Evolutionary conservation across 2,329 filamentous ascomycete species (phyloP).

Genomic region (Colletotrichum cereale): DNA sequence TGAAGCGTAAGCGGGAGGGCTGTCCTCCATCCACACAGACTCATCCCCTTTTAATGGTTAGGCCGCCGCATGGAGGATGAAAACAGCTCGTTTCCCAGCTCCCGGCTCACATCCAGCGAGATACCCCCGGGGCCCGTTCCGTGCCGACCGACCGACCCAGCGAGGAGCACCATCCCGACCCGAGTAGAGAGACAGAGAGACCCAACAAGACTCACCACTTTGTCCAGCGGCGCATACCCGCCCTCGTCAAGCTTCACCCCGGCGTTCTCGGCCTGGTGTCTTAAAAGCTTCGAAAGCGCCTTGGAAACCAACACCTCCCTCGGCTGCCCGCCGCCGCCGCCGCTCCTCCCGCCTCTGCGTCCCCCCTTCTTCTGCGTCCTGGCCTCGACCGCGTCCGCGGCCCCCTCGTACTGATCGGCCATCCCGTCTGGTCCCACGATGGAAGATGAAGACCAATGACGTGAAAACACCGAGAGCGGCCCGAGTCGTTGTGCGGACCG

Average conservation of each 20-base stretch:
- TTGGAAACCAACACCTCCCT: slow-evolving; percentile 65
- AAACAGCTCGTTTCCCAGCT: not conserved
- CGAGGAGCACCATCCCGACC: not conserved
- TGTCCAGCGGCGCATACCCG: slow-evolving; percentile 69
- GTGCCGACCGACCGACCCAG: not conserved
- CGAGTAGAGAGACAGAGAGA: slow-evolving; percentile 25
- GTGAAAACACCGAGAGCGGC: not conserved
- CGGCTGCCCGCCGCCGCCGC: slow-evolving; percentile 49
- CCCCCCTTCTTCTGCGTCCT: slow-evolving; percentile 38
- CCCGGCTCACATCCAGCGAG: not conserved
- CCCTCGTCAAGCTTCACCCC: slow-evolving; percentile 69
- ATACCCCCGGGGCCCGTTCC: not conserved
- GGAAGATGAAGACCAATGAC: not conserved
- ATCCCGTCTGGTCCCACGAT: not conserved
- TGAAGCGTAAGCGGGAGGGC: not conserved
- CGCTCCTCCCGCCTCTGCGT: slow-evolving; percentile 47
- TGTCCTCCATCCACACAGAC: not conserved
- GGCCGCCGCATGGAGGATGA: not conserved
- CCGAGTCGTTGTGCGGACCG: too few relatives aligned
- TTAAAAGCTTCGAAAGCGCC: slow-evolving; percentile 65
- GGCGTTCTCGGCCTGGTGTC: slow-evolving; percentile 69
- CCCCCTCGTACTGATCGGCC: slow-evolving; percentile 26
- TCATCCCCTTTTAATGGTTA: not conserved
- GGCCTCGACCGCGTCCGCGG: slow-evolving; percentile 39
- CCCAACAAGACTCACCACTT: slow-evolving; percentile 67